Percentiles rank a stretch among this genome's conserved stretches.
Conservation (phyloP, 177 flowering plant species). For the Vitis hybrid region DNA sequence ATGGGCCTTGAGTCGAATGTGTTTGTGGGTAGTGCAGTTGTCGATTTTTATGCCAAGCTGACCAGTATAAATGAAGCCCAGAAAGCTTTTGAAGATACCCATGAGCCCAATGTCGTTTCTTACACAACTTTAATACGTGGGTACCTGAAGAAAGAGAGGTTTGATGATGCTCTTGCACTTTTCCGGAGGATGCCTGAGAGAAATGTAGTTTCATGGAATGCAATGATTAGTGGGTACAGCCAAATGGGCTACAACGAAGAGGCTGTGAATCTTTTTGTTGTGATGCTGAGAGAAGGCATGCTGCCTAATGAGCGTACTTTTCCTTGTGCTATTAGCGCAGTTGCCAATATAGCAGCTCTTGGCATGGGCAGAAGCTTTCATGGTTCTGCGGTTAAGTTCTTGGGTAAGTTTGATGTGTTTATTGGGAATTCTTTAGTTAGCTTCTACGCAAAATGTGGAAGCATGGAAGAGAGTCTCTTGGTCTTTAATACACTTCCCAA, state of each 20-base stretch:
- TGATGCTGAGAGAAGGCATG: conserved; percentile 61
- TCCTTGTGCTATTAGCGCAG: conserved; percentile 68
- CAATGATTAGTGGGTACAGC: conserved; percentile 77
- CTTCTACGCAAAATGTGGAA: conserved; percentile 82
- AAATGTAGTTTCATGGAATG: conserved; percentile 83
- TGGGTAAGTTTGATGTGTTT: conserved; percentile 45
- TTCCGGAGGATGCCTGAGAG: conserved; percentile 67
- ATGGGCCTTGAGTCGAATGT: conserved; percentile 58
- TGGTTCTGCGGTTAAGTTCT: conserved; percentile 63
- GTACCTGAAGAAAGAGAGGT: conserved; percentile 46
- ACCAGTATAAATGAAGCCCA: conserved; percentile 47
- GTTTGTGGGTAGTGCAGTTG: conserved; percentile 64
- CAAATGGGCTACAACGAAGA: conserved; percentile 71
- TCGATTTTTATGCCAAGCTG: conserved; percentile 64
- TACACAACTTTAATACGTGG: conserved; percentile 66
- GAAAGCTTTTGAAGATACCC: conserved; percentile 57
- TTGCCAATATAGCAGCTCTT: conserved; percentile 66
- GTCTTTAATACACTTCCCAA: conserved; percentile 45
- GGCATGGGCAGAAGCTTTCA: conserved; percentile 75
- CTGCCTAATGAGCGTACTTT: conserved; percentile 53
- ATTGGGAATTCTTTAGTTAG: conserved; percentile 67
- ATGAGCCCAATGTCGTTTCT: conserved; percentile 71
- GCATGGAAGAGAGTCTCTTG: conserved; percentile 68
- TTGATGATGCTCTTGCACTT: conserved; percentile 51
- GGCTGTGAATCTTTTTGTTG: conserved; percentile 66